Evolutionary conservation across 257 asterid genomes (phyloP).

Genomic region (Nemophila menziesii): DNA sequence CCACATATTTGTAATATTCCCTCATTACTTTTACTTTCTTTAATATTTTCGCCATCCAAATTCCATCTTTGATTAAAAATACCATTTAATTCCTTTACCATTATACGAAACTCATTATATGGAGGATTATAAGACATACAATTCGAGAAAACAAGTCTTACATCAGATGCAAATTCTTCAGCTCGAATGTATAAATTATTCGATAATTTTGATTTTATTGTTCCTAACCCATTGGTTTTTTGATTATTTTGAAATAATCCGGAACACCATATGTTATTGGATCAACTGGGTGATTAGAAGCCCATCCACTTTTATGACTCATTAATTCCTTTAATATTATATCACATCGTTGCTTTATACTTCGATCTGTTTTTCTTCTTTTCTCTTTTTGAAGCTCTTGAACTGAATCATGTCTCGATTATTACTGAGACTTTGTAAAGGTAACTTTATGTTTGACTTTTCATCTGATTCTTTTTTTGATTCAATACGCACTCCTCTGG

Average conservation of each 20-base stretch:
- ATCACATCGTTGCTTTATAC: not conserved
- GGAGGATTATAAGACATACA: slow-evolving; percentile 67
- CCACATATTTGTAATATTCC: too few relatives aligned
- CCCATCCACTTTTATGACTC: too few relatives aligned
- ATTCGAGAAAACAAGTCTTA: slow-evolving; percentile 58
- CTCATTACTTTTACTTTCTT: slow-evolving; percentile 23
- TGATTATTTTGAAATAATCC: too few relatives aligned
- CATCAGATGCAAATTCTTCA: slow-evolving; percentile 62
- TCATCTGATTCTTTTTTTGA: slow-evolving; percentile 19
- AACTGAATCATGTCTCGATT: slow-evolving; percentile 35
- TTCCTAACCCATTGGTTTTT: slow-evolving; percentile 96
- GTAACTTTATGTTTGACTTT: slow-evolving; percentile 14
- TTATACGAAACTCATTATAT: slow-evolving; percentile 24
- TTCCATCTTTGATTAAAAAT: too few relatives aligned
- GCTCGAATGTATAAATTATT: slow-evolving; percentile 31
- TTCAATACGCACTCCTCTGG: slow-evolving; percentile 21
- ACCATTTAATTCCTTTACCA: too few relatives aligned
- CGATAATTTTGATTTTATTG: slow-evolving; percentile 43
- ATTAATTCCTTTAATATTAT: too few relatives aligned
- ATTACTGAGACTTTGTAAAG: slow-evolving; percentile 11
- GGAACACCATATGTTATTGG: too few relatives aligned
- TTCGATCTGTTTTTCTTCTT: slow-evolving; percentile 41
- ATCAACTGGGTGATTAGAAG: too few relatives aligned
- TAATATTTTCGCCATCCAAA: slow-evolving; percentile 25
- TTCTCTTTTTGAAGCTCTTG: slow-evolving; percentile 32